These are phyloP conservation scores for Amanita pallidorosea DNA, from an alignment of 768 basidiomycete genomes.

Conservation along the genomic window DNA sequence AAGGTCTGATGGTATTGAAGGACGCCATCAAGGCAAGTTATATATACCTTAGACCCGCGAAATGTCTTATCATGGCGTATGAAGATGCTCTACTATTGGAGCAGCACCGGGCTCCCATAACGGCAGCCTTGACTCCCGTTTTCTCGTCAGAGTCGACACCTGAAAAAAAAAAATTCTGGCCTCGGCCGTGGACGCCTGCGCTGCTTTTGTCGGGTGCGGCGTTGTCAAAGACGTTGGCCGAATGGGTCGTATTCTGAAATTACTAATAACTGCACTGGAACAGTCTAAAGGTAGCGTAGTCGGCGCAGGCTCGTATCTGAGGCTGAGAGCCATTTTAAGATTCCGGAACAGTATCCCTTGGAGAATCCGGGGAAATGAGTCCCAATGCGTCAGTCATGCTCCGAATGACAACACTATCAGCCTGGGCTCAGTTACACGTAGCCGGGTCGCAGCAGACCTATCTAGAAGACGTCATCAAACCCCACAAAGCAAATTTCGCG, in stretches of 20 bases:
- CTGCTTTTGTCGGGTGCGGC: constrained; percentile 90
- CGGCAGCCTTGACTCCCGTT: constrained; percentile 92
- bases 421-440: constrained; percentile 90
- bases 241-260: constrained; percentile 91
- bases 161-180: constrained; percentile 91
- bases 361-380: constrained; percentile 77
- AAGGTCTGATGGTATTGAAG: constrained; percentile 78
- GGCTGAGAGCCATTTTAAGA: constrained; percentile 30
- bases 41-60: neutral
- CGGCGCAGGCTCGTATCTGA: neutral
- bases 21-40: constrained; percentile 80
- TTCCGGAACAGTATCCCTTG: constrained; percentile 74
- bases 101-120: constrained; percentile 97
- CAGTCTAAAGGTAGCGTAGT: constrained; percentile 67
- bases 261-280: constrained; percentile 79
- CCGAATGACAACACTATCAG: constrained; percentile 82
- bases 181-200: constrained; percentile 87
- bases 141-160: constrained; percentile 94
- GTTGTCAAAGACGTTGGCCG: constrained; percentile 81
- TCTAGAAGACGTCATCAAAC: constrained; percentile 70
- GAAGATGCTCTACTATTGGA: constrained; percentile 84
- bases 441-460: constrained; percentile 67
- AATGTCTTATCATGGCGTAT: constrained; percentile 39
- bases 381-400: constrained; percentile 95
- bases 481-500: constrained; percentile 64